Percentiles rank a stretch among this genome's conserved stretches.
These are phyloP conservation scores for Penicillium glabrum DNA, from an alignment of 2,329 filamentous ascomycete species.

Conservation along the genomic window DNA sequence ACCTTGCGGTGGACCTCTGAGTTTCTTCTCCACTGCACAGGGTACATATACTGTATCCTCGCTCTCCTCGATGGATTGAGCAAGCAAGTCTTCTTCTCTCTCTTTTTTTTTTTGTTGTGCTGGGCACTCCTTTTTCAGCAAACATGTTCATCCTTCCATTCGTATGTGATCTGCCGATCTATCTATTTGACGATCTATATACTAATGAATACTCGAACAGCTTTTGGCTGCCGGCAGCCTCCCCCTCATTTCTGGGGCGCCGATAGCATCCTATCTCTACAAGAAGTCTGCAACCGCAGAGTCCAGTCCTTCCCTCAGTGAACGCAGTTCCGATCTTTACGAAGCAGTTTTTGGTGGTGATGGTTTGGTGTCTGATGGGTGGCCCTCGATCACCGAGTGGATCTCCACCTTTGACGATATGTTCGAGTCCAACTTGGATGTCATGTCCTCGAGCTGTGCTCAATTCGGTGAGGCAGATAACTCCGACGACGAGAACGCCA, in stretches of 20 bases:
- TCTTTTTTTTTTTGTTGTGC: conserved; percentile 12
- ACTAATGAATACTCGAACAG: conserved; percentile 7
- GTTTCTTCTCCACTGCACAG: background rate
- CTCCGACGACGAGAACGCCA: conserved; percentile 28
- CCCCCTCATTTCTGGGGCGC: conserved; percentile 28
- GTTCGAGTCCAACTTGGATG: conserved; percentile 16
- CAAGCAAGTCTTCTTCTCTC: conserved; percentile 20
- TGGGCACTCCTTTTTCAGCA: conserved; percentile 18
- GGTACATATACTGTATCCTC: conserved; percentile 12
- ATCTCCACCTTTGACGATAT: conserved; percentile 21
- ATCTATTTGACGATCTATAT: background rate
- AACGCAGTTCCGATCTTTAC: conserved; percentile 15
- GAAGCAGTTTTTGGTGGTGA: conserved; percentile 20
- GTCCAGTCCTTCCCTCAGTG: conserved; percentile 17
- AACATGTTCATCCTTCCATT: conserved; percentile 20
- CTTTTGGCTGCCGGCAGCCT: conserved; percentile 34
- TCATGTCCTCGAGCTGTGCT: conserved; percentile 15
- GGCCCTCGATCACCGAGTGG: conserved; percentile 25
- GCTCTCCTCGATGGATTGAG: background rate
- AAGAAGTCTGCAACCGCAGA: conserved; percentile 13
- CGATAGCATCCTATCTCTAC: conserved; percentile 23
- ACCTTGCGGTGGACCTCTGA: background rate
- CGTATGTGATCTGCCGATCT: background rate
- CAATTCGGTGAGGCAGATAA: conserved; percentile 24
- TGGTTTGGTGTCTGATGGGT: conserved; percentile 23